A percentile compares a stretch with the other conserved stretches of the same genome.
Conservation (phyloP, 495 filamentous ascomycete genomes). For the Extremus antarcticus region DNA sequence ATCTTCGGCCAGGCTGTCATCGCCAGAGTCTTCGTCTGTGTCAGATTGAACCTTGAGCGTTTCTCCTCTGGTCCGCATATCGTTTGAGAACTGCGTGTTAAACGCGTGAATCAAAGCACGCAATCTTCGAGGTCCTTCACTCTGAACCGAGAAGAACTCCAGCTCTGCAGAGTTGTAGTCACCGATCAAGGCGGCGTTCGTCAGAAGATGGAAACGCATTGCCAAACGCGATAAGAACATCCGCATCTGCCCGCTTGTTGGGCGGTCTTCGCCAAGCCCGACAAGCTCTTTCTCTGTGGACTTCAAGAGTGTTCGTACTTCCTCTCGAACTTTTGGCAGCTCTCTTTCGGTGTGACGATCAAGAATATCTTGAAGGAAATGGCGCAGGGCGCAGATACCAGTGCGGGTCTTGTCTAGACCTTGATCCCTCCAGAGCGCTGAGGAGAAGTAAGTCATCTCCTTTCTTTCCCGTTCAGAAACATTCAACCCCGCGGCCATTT, state of each 20-base stretch:
- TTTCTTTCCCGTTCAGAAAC: not conserved
- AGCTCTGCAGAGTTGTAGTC: slow-evolving; percentile 5
- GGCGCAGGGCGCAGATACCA: slow-evolving; percentile 1
- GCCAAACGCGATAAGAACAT: slow-evolving; percentile 15
- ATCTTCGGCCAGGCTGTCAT: not conserved
- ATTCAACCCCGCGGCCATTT: not conserved
- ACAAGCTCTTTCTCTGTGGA: not conserved
- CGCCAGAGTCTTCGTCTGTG: not conserved
- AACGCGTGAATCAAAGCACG: slow-evolving; percentile 50
- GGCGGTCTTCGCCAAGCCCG: slow-evolving; percentile 5
- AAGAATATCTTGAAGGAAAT: slow-evolving; percentile 5
- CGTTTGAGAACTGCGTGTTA: slow-evolving; percentile 42
- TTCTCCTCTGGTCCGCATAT: slow-evolving; percentile 36
- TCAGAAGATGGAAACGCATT: slow-evolving; percentile 13
- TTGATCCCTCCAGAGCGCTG: slow-evolving; percentile 10
- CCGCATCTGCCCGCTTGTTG: slow-evolving; percentile 9
- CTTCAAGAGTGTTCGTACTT: slow-evolving; percentile 2
- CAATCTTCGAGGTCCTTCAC: slow-evolving; percentile 30
- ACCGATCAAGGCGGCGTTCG: slow-evolving; percentile 6
- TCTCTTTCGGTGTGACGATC: slow-evolving; percentile 13
- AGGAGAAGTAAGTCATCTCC: slow-evolving; percentile 1
- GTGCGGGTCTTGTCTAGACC: not conserved
- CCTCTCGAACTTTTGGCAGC: slow-evolving; percentile 14
- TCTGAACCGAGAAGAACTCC: not conserved
- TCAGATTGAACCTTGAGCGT: not conserved